Percentiles rank a stretch among this genome's conserved stretches.
phyloP scores from a whole-genome alignment of 345 rosid species.

The Gossypium turneri region DNA sequence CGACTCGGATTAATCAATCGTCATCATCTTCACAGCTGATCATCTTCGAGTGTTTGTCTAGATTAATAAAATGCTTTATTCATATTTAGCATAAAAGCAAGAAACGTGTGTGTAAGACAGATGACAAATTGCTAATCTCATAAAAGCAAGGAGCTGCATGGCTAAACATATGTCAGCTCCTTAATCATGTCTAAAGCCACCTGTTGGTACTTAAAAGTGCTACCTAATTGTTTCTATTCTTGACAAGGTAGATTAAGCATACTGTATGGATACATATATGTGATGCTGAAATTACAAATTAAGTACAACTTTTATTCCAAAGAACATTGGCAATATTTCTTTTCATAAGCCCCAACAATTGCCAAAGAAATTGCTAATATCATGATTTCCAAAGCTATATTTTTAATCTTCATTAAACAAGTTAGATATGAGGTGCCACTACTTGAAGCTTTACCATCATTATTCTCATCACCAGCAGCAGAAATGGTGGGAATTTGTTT shows the following conservation, averaged over 20 bases:
- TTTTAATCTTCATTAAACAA: not conserved
- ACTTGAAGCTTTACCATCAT: not conserved
- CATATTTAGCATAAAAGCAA: too few relatives aligned
- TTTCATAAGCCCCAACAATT: not conserved
- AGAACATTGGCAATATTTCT: not conserved
- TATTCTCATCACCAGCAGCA: not conserved
- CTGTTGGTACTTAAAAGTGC: too few relatives aligned
- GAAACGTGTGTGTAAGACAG: too few relatives aligned
- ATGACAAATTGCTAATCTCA: too few relatives aligned
- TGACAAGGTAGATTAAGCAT: too few relatives aligned
- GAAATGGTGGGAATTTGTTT: slow-evolving; percentile 2
- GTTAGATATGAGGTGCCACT: not conserved
- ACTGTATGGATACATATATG: too few relatives aligned
- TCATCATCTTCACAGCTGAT: not conserved
- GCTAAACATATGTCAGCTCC: too few relatives aligned
- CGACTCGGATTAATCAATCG: not conserved
- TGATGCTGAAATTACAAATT: not conserved
- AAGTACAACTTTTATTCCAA: not conserved
- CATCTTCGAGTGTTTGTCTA: too few relatives aligned
- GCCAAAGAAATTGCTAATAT: not conserved
- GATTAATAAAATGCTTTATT: too few relatives aligned
- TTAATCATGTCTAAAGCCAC: too few relatives aligned
- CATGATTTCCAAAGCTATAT: not conserved
- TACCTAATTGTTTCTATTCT: too few relatives aligned
- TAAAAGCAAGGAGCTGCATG: too few relatives aligned